Evolutionary conservation across 768 basidiomycete genomes (phyloP), one percentile per base, ranked within the genome.

Genomic region (Serendipita sp.): DNA sequence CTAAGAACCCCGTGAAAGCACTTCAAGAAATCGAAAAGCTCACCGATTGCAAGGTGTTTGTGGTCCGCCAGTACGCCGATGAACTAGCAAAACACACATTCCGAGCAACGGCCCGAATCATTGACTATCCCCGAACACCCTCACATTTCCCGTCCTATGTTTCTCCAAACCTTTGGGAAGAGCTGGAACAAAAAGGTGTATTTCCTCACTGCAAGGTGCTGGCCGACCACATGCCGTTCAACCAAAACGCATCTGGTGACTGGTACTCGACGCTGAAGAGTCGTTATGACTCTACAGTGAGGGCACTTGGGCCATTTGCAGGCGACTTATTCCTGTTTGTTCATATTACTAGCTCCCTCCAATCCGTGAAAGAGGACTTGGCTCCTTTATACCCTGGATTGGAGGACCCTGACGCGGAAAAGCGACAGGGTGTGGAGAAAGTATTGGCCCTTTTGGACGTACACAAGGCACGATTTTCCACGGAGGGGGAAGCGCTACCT

Each of bases 41-140:
- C 68, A 68, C 91, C 72, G 80, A 89, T 72, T 80, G 88, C 18
- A 86, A 83, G 66, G 83, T 91, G 28, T 79, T 89, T 23, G 84
- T 86, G 18, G 89, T 94, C 18, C 81, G 81, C 38, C 79, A 85
- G 52, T 81, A 93, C 69, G 71, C 80, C 0, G 79, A 81, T 7
- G 91, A 92, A 69, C 76, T 93, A 2, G 73, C 75, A 15, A 74
- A 77, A 16, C 78, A 86, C 70, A 79, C 85, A 1, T 83, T 86
- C 0, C 81, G 79, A 46, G 86, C 89, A 3, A 69, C 74, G 46
- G 91, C 92, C 78, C 85, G 84, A 69, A 77, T 88, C 23, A 76
- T 80, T 66, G 74, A 80, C 71, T 89, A 84, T 71, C 73, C 80
- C 0, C 72, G 76, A 51, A 78, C 86, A 3, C 82, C 80, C 1